phyloP scores from a whole-genome alignment of 768 basidiomycete genomes.

The Termitomyces sp. region DNA sequence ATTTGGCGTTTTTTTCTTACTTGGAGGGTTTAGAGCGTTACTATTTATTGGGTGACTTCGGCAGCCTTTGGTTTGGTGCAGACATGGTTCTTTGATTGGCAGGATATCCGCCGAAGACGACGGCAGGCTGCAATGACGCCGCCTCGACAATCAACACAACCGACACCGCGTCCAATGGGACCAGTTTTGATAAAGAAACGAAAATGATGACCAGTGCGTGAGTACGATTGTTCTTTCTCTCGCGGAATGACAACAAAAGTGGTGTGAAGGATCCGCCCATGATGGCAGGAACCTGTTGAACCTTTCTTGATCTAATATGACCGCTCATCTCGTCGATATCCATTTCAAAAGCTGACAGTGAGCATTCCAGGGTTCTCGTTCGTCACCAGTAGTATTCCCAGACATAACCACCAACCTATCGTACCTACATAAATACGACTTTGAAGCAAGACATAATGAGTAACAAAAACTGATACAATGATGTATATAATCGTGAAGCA shows the following conservation, averaged over 20 bases:
- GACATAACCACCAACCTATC: slow-evolving; percentile 1
- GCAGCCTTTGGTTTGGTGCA: slow-evolving; percentile 70
- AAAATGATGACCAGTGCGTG: slow-evolving; percentile 15
- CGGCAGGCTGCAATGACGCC: slow-evolving; percentile 7
- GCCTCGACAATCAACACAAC: neutral
- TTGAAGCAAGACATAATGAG: slow-evolving; percentile 6
- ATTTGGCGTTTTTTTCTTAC: neutral
- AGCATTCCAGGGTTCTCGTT: neutral
- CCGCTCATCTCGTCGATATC: slow-evolving; percentile 16
- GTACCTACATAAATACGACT: slow-evolving; percentile 6
- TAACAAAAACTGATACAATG: slow-evolving; percentile 13
- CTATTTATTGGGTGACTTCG: slow-evolving; percentile 76
- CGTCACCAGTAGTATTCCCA: too few relatives aligned
- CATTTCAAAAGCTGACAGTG: neutral
- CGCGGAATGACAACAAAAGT: slow-evolving; percentile 66
- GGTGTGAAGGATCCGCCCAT: slow-evolving; percentile 64
- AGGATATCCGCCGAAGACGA: slow-evolving; percentile 38
- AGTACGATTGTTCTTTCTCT: slow-evolving; percentile 3
- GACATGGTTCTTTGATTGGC: slow-evolving; percentile 69
- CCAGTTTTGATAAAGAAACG: neutral
- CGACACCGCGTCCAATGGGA: neutral
- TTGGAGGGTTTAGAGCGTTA: slow-evolving; percentile 44
- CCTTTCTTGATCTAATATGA: slow-evolving; percentile 94
- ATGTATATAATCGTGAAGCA: slow-evolving; percentile 2
- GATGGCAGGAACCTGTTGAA: slow-evolving; percentile 50